These are phyloP conservation scores for Arthrinium phaeospermum DNA, from an alignment of 2,329 filamentous ascomycete genomes.

Conservation along the genomic window DNA sequence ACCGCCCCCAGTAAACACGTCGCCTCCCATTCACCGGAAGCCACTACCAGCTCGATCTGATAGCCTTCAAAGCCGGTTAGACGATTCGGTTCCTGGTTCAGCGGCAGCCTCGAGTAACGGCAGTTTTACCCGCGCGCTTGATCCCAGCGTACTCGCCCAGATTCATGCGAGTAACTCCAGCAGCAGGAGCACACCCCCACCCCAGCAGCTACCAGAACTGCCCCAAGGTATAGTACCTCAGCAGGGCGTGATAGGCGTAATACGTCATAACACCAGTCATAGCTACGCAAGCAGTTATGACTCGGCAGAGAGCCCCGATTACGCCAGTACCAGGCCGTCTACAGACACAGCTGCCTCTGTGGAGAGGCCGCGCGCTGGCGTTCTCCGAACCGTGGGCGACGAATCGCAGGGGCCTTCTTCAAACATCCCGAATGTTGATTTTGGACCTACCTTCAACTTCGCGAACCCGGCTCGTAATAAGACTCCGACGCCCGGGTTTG, in stretches of 20 bases:
- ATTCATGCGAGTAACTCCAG: constrained; percentile 44
- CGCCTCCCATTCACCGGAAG: constrained; percentile 55
- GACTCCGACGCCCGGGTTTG: constrained; percentile 33
- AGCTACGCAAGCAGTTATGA: constrained; percentile 55
- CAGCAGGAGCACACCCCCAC: constrained; percentile 27
- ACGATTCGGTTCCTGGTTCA: constrained; percentile 43
- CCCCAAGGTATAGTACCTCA: constrained; percentile 19
- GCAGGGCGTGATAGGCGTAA: constrained; percentile 21
- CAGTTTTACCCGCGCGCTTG: constrained; percentile 49
- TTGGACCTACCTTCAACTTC: constrained; percentile 67
- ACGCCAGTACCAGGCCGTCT: constrained; percentile 72
- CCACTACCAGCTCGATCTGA: constrained; percentile 52
- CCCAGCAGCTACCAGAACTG: constrained; percentile 17
- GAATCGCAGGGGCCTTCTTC: constrained; percentile 22
- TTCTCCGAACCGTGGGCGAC: constrained; percentile 79
- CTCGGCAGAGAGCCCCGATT: constrained; percentile 74
- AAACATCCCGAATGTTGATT: constrained; percentile 31
- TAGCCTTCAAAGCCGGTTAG: constrained; percentile 44
- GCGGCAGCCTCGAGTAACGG: constrained; percentile 43
- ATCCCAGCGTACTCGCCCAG: constrained; percentile 56
- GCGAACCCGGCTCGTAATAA: constrained; percentile 49
- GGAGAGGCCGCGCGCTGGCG: constrained; percentile 77
- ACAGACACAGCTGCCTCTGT: constrained; percentile 56
- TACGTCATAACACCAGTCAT: constrained; percentile 42
- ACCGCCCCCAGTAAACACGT: constrained; percentile 43